A percentile compares a stretch with the other conserved stretches of the same genome.
phyloP scores from a whole-genome alignment of 176 grass and related monocot genomes.

The Secale cereale region DNA sequence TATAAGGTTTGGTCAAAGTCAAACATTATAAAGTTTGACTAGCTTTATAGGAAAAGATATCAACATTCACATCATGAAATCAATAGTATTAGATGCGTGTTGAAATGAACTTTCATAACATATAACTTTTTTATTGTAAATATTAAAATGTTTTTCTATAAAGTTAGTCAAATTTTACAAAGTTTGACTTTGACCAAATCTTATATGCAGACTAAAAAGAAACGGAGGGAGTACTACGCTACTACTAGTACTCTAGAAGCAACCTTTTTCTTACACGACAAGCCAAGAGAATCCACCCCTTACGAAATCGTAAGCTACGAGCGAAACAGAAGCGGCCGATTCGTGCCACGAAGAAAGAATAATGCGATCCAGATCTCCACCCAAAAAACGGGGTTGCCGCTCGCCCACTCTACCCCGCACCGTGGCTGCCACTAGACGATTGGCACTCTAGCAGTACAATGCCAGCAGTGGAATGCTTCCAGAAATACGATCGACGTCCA shows the following conservation, averaged over 20 bases:
- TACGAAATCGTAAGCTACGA: background rate
- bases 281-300: background rate
- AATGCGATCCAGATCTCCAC: background rate
- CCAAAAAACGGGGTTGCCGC: background rate
- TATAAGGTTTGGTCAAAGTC: too few relatives aligned
- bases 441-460: background rate
- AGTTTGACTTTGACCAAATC: too few relatives aligned
- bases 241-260: background rate
- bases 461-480: background rate
- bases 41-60: too few relatives aligned
- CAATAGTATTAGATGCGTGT: too few relatives aligned
- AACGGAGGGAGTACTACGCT: too few relatives aligned
- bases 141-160: too few relatives aligned
- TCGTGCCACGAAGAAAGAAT: background rate
- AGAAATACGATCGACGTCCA: background rate
- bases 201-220: too few relatives aligned
- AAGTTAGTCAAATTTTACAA: too few relatives aligned
- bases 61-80: too few relatives aligned
- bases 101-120: too few relatives aligned
- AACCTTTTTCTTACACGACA: background rate
- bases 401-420: background rate
- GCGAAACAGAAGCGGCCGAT: background rate
- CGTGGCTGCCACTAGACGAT: background rate
- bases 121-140: too few relatives aligned
- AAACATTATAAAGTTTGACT: too few relatives aligned